Evolutionary conservation across 345 rosid species (phyloP), one percentile per base, ranked within the genome.

Genomic region (Atalantia buxifolia): DNA sequence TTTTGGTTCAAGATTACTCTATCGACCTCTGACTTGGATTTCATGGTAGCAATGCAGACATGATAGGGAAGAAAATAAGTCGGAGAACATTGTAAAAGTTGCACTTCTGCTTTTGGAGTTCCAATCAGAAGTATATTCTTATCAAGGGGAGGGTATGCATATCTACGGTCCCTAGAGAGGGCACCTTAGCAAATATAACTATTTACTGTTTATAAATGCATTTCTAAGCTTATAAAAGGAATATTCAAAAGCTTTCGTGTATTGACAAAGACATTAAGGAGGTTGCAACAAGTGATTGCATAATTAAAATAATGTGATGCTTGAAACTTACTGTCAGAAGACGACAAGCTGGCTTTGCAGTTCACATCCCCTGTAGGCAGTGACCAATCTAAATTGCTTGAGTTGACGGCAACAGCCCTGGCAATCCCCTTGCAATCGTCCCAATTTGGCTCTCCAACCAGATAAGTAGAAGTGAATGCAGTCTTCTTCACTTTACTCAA

Each of bases 371-470:
- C 73, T 22, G 16, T 71, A 30, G 42, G 76, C 33, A 56, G 70
- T 4, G 57, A 78, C 79, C 76, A 74, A 77, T 81, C 84, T 30
- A 40, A 78, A 59, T 76, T 73, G 56, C 87, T 85, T 36, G 84
- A 80, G 77, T 88, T 89, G 42, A 86, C 70, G 60, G 91, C 92
- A 61, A 79, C 88, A 62, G 87, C 85, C 79, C 70, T 86, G 42
- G 89, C 89, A 79, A 84, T 79, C 63, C 21, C 65, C 71, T 79
- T 83, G 83, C 92, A 88, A 25, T 72, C 82, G 69, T 89, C 85
- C 91, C 92, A 91, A 28, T 86, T 75, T 4, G 85, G 88, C 19
- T 84, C 86, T 78, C 94, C 92, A 80, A 79, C 38, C 75, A 91
- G 55, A 68, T 66, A 75, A n/a, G 74, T 45, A 10, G 66, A 72